These are phyloP conservation scores for Solanum clarkiae DNA, from an alignment of 257 asterid genomes.

Conservation along the genomic window DNA sequence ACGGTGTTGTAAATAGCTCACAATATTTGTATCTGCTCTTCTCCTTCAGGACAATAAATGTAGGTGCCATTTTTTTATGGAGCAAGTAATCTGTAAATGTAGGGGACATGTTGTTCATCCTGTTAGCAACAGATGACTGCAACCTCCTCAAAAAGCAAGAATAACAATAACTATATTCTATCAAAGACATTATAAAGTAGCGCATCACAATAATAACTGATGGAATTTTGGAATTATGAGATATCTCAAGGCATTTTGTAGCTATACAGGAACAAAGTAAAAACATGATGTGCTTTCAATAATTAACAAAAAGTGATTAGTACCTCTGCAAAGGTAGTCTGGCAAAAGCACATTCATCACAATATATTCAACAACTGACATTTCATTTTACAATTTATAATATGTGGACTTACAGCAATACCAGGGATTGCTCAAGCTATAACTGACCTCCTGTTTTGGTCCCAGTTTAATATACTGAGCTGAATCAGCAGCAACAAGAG, in stretches of 20 bases:
- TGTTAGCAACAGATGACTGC: not conserved
- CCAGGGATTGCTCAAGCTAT: not conserved
- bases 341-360: not conserved
- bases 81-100: not conserved
- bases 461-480: conserved; percentile 79
- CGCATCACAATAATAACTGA: not conserved
- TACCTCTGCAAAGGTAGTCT: not conserved
- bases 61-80: not conserved
- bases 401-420: not conserved
- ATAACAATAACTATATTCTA: not conserved
- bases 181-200: not conserved
- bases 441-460: conserved; percentile 73
- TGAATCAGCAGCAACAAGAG: conserved; percentile 62
- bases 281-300: not conserved
- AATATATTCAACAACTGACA: not conserved
- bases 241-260: not conserved
- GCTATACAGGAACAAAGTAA: not conserved
- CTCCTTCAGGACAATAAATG: not conserved
- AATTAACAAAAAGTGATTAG: not conserved
- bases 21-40: not conserved
- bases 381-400: not conserved
- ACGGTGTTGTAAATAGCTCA: not conserved
- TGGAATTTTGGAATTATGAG: not conserved
- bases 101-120: not conserved
- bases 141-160: not conserved